These are phyloP conservation scores for Globisporangium orthogonon DNA, from an alignment of 352 stramenopile genomes.

Conservation along the genomic window DNA sequence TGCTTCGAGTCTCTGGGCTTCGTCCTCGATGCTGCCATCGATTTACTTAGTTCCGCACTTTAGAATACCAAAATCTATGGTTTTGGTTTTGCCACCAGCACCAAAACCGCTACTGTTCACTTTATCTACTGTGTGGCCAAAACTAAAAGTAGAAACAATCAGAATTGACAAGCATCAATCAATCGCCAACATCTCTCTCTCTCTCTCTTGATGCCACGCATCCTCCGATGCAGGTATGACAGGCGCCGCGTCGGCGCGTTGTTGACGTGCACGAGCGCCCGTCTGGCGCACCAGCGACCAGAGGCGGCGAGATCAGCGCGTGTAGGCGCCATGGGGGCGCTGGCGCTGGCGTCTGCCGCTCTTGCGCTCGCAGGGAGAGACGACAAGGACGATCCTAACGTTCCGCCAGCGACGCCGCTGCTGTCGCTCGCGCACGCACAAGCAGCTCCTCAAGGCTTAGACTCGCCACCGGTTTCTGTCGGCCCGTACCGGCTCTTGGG, in stretches of 20 bases:
- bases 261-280: neutral
- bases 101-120: too few relatives aligned
- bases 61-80: too few relatives aligned
- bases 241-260: neutral
- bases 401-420: neutral
- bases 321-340: neutral
- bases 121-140: too few relatives aligned
- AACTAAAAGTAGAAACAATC: too few relatives aligned
- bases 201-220: neutral
- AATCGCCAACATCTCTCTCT: too few relatives aligned
- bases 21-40: too few relatives aligned
- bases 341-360: conserved; percentile 4
- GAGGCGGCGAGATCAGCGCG: neutral
- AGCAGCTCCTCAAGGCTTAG: neutral
- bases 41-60: too few relatives aligned
- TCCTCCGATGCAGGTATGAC: neutral
- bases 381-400: neutral
- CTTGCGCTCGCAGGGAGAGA: conserved; percentile 6
- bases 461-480: neutral
- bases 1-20: too few relatives aligned
- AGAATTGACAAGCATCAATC: too few relatives aligned
- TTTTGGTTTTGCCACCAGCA: too few relatives aligned
- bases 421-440: conserved; percentile 2
- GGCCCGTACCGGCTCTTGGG: conserved; percentile 1
- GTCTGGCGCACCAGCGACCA: neutral